Conservation (phyloP, 495 filamentous ascomycete genomes). For the Aspergillus kassunensis region DNA sequence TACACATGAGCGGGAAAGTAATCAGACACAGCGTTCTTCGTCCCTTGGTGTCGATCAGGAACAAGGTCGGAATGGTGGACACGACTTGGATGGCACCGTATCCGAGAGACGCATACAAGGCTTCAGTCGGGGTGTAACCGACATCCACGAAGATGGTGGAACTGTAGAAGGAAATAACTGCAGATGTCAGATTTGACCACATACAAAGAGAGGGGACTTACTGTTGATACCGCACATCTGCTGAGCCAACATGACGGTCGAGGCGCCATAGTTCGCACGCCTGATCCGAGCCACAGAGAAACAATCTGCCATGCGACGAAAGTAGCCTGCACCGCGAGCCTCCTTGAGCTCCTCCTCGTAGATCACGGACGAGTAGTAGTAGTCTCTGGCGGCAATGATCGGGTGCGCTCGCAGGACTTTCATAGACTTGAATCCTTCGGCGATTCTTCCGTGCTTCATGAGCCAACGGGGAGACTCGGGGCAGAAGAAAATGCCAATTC, state of each 20-base stretch:
- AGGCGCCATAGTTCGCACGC: slow-evolving; percentile 59
- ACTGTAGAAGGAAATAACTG: slow-evolving; percentile 78
- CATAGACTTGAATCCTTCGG: slow-evolving; percentile 52
- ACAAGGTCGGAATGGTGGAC: slow-evolving; percentile 63
- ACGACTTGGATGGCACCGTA: slow-evolving; percentile 66
- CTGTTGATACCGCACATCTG: slow-evolving; percentile 44
- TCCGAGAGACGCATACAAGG: slow-evolving; percentile 65
- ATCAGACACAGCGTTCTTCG: slow-evolving; percentile 55
- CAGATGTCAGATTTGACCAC: slow-evolving; percentile 12
- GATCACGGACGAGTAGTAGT: slow-evolving; percentile 50
- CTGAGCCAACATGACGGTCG: slow-evolving; percentile 61
- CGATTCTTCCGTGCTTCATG: slow-evolving; percentile 54
- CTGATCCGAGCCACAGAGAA: slow-evolving; percentile 62
- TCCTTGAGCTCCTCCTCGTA: slow-evolving; percentile 48
- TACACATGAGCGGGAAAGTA: slow-evolving; percentile 76
- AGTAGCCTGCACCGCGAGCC: slow-evolving; percentile 42
- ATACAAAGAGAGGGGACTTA: slow-evolving; percentile 22
- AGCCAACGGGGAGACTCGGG: slow-evolving; percentile 66
- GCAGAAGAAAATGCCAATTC: slow-evolving; percentile 58
- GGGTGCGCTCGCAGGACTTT: slow-evolving; percentile 50
- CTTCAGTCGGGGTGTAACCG: slow-evolving; percentile 48
- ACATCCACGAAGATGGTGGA: slow-evolving; percentile 64
- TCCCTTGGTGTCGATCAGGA: slow-evolving; percentile 73
- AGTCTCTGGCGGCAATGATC: slow-evolving; percentile 33
- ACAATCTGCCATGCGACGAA: slow-evolving; percentile 53